Conservation (phyloP, 306 rosid species). For the Vicia sativa region DNA sequence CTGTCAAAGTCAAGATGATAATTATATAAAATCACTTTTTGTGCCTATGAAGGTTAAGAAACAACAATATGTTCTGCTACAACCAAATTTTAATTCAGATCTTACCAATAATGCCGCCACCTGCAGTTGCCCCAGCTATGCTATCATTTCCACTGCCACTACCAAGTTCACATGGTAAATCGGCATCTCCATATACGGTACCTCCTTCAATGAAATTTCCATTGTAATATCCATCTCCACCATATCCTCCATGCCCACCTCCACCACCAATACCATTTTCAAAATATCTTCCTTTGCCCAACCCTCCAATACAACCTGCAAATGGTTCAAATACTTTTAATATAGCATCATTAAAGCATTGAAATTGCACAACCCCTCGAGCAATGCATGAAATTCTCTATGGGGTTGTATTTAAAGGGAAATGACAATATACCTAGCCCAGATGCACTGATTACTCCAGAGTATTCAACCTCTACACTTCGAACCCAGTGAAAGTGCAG, state of each 20-base stretch:
- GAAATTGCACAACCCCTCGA: conserved; percentile 21
- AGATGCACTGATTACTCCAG: conserved; percentile 80
- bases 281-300: conserved; percentile 71
- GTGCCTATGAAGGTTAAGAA: conserved; percentile 2
- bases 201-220: conserved; percentile 90
- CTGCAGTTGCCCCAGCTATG: conserved; percentile 82
- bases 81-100: conserved; percentile 31
- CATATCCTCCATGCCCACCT: conserved; percentile 95
- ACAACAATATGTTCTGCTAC: conserved; percentile 1
- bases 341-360: conserved; percentile 25
- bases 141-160: conserved; percentile 96
- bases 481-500: conserved; percentile 91
- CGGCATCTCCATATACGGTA: conserved; percentile 73
- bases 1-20: conserved; percentile 52
- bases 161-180: conserved; percentile 96
- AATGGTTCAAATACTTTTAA: conserved; percentile 40
- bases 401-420: conserved; percentile 32
- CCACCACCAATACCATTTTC: conserved; percentile 86
- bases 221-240: conserved; percentile 87
- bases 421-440: conserved; percentile 73
- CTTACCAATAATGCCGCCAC: conserved; percentile 98
- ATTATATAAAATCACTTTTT: conserved; percentile 13
- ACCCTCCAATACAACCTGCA: conserved; percentile 87
- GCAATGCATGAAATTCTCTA: conserved; percentile 22
- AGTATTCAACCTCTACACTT: conserved; percentile 53